Base-by-base conservation (phyloP, 768 basidiomycete species). In the Gyrodon lividus region DNA sequence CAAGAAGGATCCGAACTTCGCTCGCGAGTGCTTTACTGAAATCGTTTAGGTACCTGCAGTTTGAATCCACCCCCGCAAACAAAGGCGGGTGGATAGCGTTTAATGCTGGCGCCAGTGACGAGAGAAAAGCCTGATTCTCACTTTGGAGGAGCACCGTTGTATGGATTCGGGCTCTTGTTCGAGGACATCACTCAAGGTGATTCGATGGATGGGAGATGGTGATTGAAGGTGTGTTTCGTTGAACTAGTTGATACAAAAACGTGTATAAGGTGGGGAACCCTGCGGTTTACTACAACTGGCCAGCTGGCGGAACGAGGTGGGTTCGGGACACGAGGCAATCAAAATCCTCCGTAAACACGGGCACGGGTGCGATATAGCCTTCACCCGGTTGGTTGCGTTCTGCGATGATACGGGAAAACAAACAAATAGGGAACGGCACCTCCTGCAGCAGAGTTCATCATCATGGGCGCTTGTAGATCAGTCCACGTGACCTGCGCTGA, bases 21-120 rank as follows among this genome's bases (percentile, higher is more conserved):
- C 74, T 66, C 8, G 82, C 81, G 34, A 83, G 77, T 1, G 82
- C 82, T 57, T 83, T 83, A 67, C 79, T 81, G 62, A 82, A 82
- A 59, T 82, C 80, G 55, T 81, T 79, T 46, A 82, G 61, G 61
- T 82, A 82, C 64, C 77, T 78, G 59, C 30, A 39, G n/a, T n/a
- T n/a, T n/a, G 17, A 5, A 24, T 20, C 34, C 41, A 35, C 23
- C 24, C 24, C 14, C 52, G 31, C 13, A 42, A 24, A 51, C 44
- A 51, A 37, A 14, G 34, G 31, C 39, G 50, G 42, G 28, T 17
- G 34, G 35, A 26, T 33, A 40, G 10, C 45, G 26, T 45, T 58
- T 51, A 61, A 38, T 26, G 28, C 47, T 52, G 38, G 28, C 43
- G 7, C 42, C 24, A 38, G 17, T n/a, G n/a, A n/a, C n/a, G 35